Evolutionary conservation across 1,284 basidiomycete species (phyloP).

Genomic region (Tilletia caries): DNA sequence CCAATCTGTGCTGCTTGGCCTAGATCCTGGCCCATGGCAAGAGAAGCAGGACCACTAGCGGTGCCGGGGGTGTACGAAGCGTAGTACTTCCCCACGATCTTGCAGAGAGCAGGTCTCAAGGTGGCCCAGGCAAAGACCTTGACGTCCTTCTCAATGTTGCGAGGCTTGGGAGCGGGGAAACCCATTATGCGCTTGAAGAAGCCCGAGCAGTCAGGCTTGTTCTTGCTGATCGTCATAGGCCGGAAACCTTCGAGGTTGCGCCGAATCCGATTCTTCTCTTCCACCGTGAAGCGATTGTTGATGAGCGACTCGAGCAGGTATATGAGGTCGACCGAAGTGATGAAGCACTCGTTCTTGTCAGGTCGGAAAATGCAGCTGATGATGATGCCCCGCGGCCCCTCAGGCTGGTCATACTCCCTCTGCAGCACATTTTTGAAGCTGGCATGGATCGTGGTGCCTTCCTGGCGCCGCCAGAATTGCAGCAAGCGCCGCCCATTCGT

Average conservation of each 20-base stretch:
- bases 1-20: not conserved
- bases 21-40: not conserved
- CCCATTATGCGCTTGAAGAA: conserved; percentile 96
- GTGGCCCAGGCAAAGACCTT: conserved; percentile 94
- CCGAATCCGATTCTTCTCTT: conserved; percentile 93
- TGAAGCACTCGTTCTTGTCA: conserved; percentile 71
- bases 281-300: conserved; percentile 77
- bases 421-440: conserved; percentile 57
- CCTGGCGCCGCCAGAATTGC: conserved; percentile 60
- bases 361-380: conserved; percentile 84
- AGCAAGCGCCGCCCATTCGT: conserved; percentile 57
- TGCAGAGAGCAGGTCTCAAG: conserved; percentile 75
- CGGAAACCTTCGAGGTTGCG: conserved; percentile 88
- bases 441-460: conserved; percentile 58
- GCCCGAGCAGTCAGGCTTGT: conserved; percentile 70
- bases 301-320: conserved; percentile 84
- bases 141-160: conserved; percentile 95
- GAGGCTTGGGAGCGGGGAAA: conserved; percentile 85
- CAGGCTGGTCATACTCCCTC: conserved; percentile 48
- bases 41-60: not conserved
- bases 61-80: conserved; percentile 18
- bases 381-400: conserved; percentile 57
- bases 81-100: conserved; percentile 85
- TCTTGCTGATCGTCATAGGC: conserved; percentile 85
- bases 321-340: conserved; percentile 93